phyloP scores from a whole-genome alignment of 2,329 filamentous ascomycete genomes.

The Arthroderma sp. region DNA sequence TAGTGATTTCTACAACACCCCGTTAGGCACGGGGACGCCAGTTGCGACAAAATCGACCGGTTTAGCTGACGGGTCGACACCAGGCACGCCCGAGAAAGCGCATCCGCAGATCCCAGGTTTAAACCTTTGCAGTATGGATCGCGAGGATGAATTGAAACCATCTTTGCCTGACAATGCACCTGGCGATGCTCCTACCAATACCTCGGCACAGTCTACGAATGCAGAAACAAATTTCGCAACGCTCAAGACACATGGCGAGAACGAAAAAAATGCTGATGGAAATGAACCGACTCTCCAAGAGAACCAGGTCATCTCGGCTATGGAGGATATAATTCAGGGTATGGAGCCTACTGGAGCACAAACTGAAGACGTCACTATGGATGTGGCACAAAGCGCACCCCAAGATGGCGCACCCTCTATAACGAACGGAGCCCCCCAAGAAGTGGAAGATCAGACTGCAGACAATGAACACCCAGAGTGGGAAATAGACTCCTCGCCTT shows the following conservation, averaged over 20 bases:
- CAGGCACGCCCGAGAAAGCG: slow-evolving; percentile 10
- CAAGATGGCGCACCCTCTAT: slow-evolving; percentile 2
- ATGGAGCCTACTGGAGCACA: neutral
- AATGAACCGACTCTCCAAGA: too few species aligned
- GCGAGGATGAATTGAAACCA: neutral
- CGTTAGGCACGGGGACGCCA: slow-evolving; percentile 19
- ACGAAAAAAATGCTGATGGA: too few species aligned
- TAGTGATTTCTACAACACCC: slow-evolving; percentile 32
- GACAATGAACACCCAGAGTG: slow-evolving; percentile 52
- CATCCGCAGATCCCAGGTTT: slow-evolving; percentile 24
- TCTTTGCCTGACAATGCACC: neutral
- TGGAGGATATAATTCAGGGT: neutral
- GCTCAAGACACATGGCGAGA: too few species aligned
- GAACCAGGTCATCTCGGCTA: too few species aligned
- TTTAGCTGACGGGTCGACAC: neutral
- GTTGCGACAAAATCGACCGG: slow-evolving; percentile 4
- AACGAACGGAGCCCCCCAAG: slow-evolving; percentile 1
- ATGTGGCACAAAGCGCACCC: neutral
- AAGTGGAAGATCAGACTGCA: slow-evolving; percentile 8
- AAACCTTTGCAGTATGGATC: slow-evolving; percentile 15
- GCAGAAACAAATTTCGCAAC: too few species aligned
- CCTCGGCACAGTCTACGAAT: too few species aligned
- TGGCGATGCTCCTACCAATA: neutral
- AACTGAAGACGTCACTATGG: neutral
- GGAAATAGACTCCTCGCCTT: slow-evolving; percentile 68